phyloP scores from a whole-genome alignment of 2,329 filamentous ascomycete species.

The Colletotrichum nymphaeae region DNA sequence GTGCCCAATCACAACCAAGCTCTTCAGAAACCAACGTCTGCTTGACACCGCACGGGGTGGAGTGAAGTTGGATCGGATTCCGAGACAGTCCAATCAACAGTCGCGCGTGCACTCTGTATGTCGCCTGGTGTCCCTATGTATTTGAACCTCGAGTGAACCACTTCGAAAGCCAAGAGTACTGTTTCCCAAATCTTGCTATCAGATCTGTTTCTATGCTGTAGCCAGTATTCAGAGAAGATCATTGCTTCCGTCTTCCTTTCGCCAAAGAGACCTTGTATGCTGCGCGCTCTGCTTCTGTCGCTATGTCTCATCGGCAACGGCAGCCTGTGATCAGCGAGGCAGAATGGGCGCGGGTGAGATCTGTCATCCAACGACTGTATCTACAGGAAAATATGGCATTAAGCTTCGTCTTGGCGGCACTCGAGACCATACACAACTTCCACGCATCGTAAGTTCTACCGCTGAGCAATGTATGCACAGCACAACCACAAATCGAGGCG shows the following conservation, averaged over 20 bases:
- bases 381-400: not conserved
- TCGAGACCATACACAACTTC: not conserved
- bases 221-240: no score
- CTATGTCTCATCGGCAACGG: not conserved
- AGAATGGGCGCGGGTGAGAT: not conserved
- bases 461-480: no score
- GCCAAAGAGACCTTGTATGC: no score
- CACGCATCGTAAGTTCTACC: not conserved
- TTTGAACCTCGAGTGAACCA: no score
- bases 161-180: no score
- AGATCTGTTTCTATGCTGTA: no score
- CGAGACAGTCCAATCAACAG: not conserved
- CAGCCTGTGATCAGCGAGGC: not conserved
- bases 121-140: not conserved
- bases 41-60: not conserved
- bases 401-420: not conserved
- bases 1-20: not conserved
- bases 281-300: not conserved
- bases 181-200: no score
- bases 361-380: not conserved
- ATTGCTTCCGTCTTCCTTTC: no score
- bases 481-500: no score
- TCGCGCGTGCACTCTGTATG: no score
- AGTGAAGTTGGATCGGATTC: not conserved
- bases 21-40: not conserved